Evolutionary conservation across 2,329 filamentous ascomycete species (phyloP), one percentile per base, ranked within the genome.

Genomic region (Sclerotinia borealis): DNA sequence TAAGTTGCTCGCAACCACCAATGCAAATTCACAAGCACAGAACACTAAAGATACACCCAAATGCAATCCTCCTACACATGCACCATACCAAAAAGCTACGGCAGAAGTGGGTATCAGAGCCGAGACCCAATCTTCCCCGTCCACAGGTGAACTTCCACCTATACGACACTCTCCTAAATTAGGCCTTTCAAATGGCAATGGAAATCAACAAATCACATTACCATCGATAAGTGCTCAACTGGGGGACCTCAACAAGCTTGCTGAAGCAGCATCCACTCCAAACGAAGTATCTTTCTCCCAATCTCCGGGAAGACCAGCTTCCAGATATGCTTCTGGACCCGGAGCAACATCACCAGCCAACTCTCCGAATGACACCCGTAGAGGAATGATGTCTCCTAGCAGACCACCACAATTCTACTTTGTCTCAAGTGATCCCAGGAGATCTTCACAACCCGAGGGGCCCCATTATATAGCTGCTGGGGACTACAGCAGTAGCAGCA

Each of bases 321-420:
- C 67, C 17, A 50, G 67, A 52, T 73, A 72, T 49, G 34, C 67
- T 34, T 45, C 69, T 45, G 59, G 68, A 2, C 64, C 68, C 37
- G 64, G 66, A 45, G 70, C 71, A 63, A 66, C 65, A 31, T 73
- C 72, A 10, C 71, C 73, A n/a, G 68, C 70, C 17, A 71, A 70
- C 48, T 74, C 71, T 31, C 72, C 72, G 48, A 70, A 64, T 58
- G 69, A 71, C 49, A 63, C 72, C 70, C 63, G 81, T 80, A 63
- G 83, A 78, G 68, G 77, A 74, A 59, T 79, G 71, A 69, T 78
- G 74, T 73, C 72, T 10, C 73, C 72, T n/a, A 65, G 70, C 25
- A 65, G 67, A 31, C 34, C 17, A 9, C 50, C 56, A 11, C 63
- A 58, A 39, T 67, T 63, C 34, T 68, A 64, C 45, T 69, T 64